Base-by-base conservation (phyloP, 768 basidiomycete genomes). In the Hemileccinum impolitum region DNA sequence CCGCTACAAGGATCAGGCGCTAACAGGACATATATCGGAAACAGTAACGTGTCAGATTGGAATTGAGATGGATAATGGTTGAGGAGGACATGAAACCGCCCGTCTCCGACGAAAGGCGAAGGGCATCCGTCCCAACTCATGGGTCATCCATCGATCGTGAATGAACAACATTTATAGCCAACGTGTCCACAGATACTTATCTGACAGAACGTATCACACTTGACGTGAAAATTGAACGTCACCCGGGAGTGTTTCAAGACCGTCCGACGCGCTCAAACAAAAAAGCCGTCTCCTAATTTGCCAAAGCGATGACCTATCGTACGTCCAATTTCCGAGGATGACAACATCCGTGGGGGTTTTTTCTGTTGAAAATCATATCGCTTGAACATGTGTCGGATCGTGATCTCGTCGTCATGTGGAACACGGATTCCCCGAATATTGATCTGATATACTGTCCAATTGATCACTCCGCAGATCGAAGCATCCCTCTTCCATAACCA, bases 391-490 rank as follows among this genome's bases (percentile, higher is more conserved):
- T 38, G 28, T 26, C 17, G 25, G 40, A 52, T 51, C 54, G 26
- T n/a, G 50, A 53, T 59, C 43, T 6, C 35, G 13, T 43, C 18
- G 14, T 34, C 45, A 30, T 8, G 26, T 31, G 39, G 18, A 45
- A 34, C 43, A 40, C 31, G 32, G 39, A 46, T 47, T 46, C 51
- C 48, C 52, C 50, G n/a, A 45, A 6, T 45, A 25, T 61, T 58
- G 52, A 56, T 59, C 31, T 52, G 49, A 59, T 56, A 30, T 39
- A 23, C 39, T 55, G 44, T 39, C 45, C 37, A 43, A 31, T 48
- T 53, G 40, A 58, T 56, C 50, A 50, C 63, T 57, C 54, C 62
- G 52, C 62, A 63, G 57, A 61, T 59, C 59, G 62, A 59, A 56
- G 52, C 54, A 26, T 37, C 48, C 40, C 51, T 51, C 57, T 53